Base-by-base conservation (phyloP, 352 stramenopile genomes). In the Globisporangium parvum region DNA sequence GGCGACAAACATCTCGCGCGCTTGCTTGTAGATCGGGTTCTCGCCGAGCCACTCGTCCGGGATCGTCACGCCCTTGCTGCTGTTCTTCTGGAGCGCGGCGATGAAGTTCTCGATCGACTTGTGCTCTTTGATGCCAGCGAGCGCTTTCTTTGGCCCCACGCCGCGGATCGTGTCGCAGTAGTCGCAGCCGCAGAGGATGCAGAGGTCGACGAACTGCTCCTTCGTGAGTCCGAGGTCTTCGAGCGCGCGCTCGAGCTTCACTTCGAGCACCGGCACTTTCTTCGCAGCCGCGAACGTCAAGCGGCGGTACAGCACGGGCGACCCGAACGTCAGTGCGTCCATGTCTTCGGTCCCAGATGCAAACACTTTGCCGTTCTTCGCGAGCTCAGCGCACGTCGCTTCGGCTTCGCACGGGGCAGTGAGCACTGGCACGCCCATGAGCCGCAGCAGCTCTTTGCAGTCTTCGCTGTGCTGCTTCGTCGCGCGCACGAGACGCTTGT, bases 321-420 rank as follows among this genome's bases (percentile, higher is more conserved):
- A 96, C 20, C 82, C 81, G 69, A 99, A 99, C 26, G 97, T 99
- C 57, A 99, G 76, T 17, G 94, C 94, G 67, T 99, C 97, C 97
- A 99, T 99, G 80, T 99, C 97, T 78, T 99, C 97, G 0, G 97
- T 99, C 21, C 87, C 97, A 0, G 91, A 87, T 5, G 93, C 97
- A 65, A 93, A 99, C 0, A 98, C 90, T 53, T 97, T 92, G 48
- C 93, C 94, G 21, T 70, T 77, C 58, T 93, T 97, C 52, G 88
- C 92, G 49, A 99, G 77, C 42, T 84, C 81, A 5, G 96, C 95
- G 54, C 97, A 99, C 58, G 98, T 97, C 4, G 97, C 97, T 79
- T 99, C 97, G 14, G 97, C 97, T 73, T 99, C 97, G 62, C 95
- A 99, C 6, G 97, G 96, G 6, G 97, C 97, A 24, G 89, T 82